Evolutionary conservation across 2,329 filamentous ascomycete genomes (phyloP).

Genomic region (Fusarium paranaense): DNA sequence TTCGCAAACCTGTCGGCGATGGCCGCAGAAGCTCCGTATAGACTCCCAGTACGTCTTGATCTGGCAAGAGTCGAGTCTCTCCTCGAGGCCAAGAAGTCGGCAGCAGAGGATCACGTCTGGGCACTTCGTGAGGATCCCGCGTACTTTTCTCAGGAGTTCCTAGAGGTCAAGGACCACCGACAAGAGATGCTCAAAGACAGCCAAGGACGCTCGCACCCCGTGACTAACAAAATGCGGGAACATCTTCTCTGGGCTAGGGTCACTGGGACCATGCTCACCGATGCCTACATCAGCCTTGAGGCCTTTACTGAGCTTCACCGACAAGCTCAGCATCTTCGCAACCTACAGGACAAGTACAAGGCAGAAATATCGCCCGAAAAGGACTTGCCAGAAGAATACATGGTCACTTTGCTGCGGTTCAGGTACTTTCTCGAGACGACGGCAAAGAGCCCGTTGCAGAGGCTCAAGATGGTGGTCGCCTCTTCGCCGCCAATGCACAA

Average conservation of each 20-base stretch:
- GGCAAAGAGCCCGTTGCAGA: conserved; percentile 46
- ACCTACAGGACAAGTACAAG: conserved; percentile 49
- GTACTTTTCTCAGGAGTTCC: conserved; percentile 62
- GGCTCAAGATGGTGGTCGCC: conserved; percentile 35
- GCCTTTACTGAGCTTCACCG: conserved; percentile 53
- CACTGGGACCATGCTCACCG: conserved; percentile 47
- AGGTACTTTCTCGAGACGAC: conserved; percentile 49
- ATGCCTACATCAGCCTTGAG: conserved; percentile 52
- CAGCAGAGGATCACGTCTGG: conserved; percentile 66
- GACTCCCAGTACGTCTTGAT: conserved; percentile 59
- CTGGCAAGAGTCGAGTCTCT: conserved; percentile 58
- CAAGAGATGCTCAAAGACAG: conserved; percentile 56
- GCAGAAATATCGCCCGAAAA: conserved; percentile 45
- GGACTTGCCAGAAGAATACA: conserved; percentile 48
- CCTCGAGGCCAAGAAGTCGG: conserved; percentile 53
- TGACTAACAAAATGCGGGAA: conserved; percentile 13
- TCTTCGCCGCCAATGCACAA: conserved; percentile 57
- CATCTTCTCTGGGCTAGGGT: conserved; percentile 54
- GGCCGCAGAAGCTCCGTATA: conserved; percentile 64
- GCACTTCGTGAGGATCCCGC: conserved; percentile 67
- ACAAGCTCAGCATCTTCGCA: conserved; percentile 43
- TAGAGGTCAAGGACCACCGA: conserved; percentile 58
- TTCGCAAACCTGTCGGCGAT: conserved; percentile 54
- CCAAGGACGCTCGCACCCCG: conserved; percentile 44
- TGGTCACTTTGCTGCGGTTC: conserved; percentile 55